phyloP scores from a whole-genome alignment of 306 rosid species.

The Vigna mungo region DNA sequence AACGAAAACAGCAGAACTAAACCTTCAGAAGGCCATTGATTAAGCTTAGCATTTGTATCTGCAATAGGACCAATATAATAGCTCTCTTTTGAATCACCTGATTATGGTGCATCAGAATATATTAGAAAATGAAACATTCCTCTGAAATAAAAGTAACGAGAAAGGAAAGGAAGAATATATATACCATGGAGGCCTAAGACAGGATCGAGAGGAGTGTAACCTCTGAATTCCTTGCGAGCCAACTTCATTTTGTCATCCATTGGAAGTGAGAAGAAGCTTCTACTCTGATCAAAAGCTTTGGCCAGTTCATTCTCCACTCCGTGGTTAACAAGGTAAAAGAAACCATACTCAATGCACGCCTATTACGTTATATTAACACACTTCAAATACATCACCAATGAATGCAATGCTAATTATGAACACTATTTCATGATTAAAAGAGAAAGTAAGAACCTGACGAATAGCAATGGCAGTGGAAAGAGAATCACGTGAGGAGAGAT shows the following conservation, averaged over 20 bases:
- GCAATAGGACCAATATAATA: conserved; percentile 17
- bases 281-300: neutral
- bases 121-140: neutral
- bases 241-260: neutral
- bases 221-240: neutral
- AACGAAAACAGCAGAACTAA: too few species aligned
- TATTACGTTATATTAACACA: neutral
- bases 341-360: conserved; percentile 26
- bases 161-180: too few species aligned
- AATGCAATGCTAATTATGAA: too few species aligned
- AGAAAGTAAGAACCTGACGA: conserved; percentile 18
- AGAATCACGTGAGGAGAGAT: neutral
- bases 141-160: too few species aligned
- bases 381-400: too few species aligned
- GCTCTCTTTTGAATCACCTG: conserved; percentile 26
- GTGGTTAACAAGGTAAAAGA: conserved; percentile 26
- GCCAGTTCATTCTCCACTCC: neutral
- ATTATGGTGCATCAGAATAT: neutral
- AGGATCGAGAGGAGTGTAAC: conserved; percentile 13
- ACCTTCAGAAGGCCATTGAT: conserved; percentile 19
- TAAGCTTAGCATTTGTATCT: neutral
- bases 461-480: conserved; percentile 13
- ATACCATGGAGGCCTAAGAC: neutral
- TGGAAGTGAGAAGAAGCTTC: conserved; percentile 21
- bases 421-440: neutral